phyloP scores from a whole-genome alignment of 192 early-diverging fungal genomes.

The Linnemannia zychae region DNA sequence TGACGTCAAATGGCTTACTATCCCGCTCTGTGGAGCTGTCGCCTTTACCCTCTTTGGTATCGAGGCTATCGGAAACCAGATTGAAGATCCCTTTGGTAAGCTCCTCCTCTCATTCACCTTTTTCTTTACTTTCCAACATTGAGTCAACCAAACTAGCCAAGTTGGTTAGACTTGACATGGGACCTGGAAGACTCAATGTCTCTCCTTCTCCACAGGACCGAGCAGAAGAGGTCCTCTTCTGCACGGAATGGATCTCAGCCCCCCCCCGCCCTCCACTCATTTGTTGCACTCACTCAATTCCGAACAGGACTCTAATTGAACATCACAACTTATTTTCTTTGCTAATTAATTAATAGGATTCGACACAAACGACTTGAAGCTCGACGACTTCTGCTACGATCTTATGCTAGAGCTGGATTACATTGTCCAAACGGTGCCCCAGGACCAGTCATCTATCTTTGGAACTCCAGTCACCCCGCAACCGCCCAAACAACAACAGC shows the following conservation, averaged over 20 bases:
- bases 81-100: slow-evolving; percentile 85
- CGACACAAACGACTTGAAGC: slow-evolving; percentile 67
- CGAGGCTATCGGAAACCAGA: slow-evolving; percentile 81
- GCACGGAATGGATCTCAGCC: no score
- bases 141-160: no score
- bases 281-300: no score
- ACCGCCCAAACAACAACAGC: slow-evolving; percentile 19
- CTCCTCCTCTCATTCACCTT: no score
- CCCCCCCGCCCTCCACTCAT: no score
- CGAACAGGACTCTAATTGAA: no score
- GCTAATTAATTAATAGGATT: slow-evolving; percentile 49
- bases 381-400: slow-evolving; percentile 67
- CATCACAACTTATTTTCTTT: no score
- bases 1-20: slow-evolving; percentile 72
- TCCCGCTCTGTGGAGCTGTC: slow-evolving; percentile 72
- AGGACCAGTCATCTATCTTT: slow-evolving; percentile 56
- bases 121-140: no score
- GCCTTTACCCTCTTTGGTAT: slow-evolving; percentile 82
- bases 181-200: no score
- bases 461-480: slow-evolving; percentile 15
- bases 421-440: slow-evolving; percentile 59
- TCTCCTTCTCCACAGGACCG: no score
- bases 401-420: slow-evolving; percentile 69
- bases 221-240: no score
- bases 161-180: no score